Conservation (phyloP, 371 early-diverging fungal species). For the Parasitella parasitica region DNA sequence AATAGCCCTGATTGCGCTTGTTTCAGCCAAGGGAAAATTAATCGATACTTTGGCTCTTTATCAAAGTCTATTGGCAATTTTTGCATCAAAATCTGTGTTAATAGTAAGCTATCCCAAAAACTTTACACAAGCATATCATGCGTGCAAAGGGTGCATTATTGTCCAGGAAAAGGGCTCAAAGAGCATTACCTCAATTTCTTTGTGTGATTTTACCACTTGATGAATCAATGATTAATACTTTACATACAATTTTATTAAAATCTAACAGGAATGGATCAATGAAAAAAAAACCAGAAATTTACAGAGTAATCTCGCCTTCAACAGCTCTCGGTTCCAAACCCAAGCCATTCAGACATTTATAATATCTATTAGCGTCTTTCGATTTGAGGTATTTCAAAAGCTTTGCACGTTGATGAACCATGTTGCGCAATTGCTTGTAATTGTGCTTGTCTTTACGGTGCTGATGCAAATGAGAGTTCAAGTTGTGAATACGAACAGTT, state of each 20-base stretch:
- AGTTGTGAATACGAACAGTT: conserved; percentile 87
- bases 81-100: no score
- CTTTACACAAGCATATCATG: no score
- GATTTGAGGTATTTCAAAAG: conserved; percentile 90
- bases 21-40: no score
- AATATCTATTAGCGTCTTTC: conserved; percentile 69
- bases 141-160: no score
- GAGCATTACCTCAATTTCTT: no score
- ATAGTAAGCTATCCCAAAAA: no score
- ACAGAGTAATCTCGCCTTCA: conserved; percentile 70
- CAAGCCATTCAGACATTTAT: conserved; percentile 65
- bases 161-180: no score
- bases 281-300: conserved; percentile 7
- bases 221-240: no score
- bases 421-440: conserved; percentile 74
- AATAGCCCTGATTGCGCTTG: no score
- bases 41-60: no score
- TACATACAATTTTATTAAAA: not conserved
- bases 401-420: conserved; percentile 80
- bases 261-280: not conserved
- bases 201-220: no score
- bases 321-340: conserved; percentile 71
- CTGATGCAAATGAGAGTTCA: conserved; percentile 74
- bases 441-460: conserved; percentile 88
- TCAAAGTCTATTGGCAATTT: no score